These are phyloP conservation scores for Scheffersomyces segobiensis DNA, from an alignment of 1,139 yeast genomes.

Conservation along the genomic window DNA sequence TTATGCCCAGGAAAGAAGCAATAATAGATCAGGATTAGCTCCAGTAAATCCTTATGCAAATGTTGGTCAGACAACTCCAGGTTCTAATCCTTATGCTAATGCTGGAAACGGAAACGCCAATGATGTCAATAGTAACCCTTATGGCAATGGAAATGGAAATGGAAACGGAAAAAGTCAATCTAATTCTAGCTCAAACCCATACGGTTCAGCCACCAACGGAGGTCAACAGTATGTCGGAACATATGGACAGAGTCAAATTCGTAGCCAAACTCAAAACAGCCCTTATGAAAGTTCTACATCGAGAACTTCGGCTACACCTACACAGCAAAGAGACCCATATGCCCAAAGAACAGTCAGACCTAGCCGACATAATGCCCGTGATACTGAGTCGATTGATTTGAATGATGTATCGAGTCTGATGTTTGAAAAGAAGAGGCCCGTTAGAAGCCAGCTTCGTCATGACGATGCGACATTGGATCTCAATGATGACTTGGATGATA, in stretches of 20 bases:
- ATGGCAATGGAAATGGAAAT: conserved; percentile 3
- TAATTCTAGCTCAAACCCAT: not conserved
- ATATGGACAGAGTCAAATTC: not conserved
- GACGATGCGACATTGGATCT: conserved; percentile 31
- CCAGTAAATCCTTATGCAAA: conserved; percentile 50
- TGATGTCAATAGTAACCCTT: conserved; percentile 1
- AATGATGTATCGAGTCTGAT: conserved; percentile 42
- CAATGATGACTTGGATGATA: conserved; percentile 40
- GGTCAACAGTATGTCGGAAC: not conserved
- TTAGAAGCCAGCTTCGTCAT: conserved; percentile 17
- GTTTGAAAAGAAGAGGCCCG: conserved; percentile 25
- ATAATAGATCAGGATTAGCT: conserved; percentile 43
- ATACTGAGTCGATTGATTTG: conserved; percentile 42
- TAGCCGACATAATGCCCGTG: conserved; percentile 10
- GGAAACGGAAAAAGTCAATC: not conserved
- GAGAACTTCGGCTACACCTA: not conserved
- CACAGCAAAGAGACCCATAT: conserved; percentile 5
- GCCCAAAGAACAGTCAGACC: conserved; percentile 4
- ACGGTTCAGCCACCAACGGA: not conserved
- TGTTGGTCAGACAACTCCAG: conserved; percentile 5
- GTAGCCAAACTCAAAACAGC: not conserved
- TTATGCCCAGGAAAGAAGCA: conserved; percentile 54
- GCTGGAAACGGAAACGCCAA: conserved; percentile 4
- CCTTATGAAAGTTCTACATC: conserved; percentile 1
- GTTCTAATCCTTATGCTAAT: conserved; percentile 28